Percentiles rank a stretch among this genome's conserved stretches.
phyloP scores from a whole-genome alignment of 805 yeast genomes.

The Candida anglica region DNA sequence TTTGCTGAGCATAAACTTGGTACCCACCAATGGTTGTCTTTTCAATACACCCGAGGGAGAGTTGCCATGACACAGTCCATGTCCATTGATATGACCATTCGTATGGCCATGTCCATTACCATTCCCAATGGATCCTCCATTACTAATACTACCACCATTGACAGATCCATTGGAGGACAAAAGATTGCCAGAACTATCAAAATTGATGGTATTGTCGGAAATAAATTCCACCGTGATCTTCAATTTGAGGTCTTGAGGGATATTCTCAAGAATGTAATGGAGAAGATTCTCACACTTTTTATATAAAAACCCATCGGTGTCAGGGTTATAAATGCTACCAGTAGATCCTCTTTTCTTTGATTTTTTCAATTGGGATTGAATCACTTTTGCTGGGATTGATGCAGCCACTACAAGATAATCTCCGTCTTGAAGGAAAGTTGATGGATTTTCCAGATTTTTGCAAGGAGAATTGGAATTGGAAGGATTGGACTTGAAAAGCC shows the following conservation, averaged over 20 bases:
- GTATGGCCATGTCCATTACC: too few species aligned
- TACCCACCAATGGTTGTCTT: constrained; percentile 14
- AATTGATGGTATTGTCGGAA: constrained; percentile 13
- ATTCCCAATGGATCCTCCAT: too few species aligned
- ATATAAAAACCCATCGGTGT: constrained; percentile 15
- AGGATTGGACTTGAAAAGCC: constrained; percentile 33
- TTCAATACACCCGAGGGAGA: constrained; percentile 2
- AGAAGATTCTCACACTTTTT: constrained; percentile 23
- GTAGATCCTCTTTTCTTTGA: constrained; percentile 7
- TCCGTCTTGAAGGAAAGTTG: constrained; percentile 29
- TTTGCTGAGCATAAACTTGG: constrained; percentile 33
- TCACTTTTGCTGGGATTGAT: constrained; percentile 20
- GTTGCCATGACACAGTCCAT: too few species aligned
- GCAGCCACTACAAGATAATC: constrained; percentile 36
- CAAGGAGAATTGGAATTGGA: too few species aligned
- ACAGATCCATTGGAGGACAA: too few species aligned
- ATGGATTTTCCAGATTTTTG: too few species aligned
- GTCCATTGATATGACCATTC: too few species aligned
- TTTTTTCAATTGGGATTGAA: constrained; percentile 8
- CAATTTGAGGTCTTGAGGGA: constrained; percentile 18
- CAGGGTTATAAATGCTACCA: constrained; percentile 4
- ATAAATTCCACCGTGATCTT: constrained; percentile 40
- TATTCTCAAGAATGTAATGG: constrained; percentile 14
- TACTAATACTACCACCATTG: too few species aligned
- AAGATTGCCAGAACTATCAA: background rate